A percentile compares a stretch with the other conserved stretches of the same genome.
Conservation (phyloP, 202 grass and related monocot species). For the Thinopyrum obtusiflorum region DNA sequence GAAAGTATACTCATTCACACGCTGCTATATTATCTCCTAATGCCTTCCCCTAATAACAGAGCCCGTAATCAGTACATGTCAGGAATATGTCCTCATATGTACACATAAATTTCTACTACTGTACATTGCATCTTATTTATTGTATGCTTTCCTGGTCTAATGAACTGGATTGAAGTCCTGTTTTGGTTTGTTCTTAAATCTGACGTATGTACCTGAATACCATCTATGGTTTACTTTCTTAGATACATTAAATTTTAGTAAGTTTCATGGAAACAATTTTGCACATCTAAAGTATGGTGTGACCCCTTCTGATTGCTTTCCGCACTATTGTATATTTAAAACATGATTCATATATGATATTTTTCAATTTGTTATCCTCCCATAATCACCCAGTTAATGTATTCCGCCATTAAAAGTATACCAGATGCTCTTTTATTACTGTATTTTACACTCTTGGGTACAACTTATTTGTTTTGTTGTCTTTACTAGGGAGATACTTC, state of each 20-base stretch:
- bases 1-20: no score
- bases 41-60: no score
- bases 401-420: not conserved
- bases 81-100: no score
- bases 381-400: not conserved
- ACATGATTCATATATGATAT: not conserved
- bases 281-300: slow-evolving; percentile 58
- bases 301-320: slow-evolving; percentile 55
- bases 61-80: no score
- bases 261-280: slow-evolving; percentile 19
- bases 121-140: no score
- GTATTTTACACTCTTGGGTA: not conserved
- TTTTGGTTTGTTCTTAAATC: slow-evolving; percentile 37
- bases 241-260: slow-evolving; percentile 4
- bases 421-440: not conserved
- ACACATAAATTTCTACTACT: no score
- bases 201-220: slow-evolving; percentile 53
- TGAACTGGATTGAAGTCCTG: no score
- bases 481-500: no score
- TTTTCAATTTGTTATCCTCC: not conserved
- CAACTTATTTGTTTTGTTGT: not conserved
- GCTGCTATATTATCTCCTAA: no score
- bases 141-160: no score
- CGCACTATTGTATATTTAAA: not conserved
- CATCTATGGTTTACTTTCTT: not conserved